Evolutionary conservation across 768 basidiomycete genomes (phyloP), one percentile per base, ranked within the genome.

Genomic region (Mycena crocata): DNA sequence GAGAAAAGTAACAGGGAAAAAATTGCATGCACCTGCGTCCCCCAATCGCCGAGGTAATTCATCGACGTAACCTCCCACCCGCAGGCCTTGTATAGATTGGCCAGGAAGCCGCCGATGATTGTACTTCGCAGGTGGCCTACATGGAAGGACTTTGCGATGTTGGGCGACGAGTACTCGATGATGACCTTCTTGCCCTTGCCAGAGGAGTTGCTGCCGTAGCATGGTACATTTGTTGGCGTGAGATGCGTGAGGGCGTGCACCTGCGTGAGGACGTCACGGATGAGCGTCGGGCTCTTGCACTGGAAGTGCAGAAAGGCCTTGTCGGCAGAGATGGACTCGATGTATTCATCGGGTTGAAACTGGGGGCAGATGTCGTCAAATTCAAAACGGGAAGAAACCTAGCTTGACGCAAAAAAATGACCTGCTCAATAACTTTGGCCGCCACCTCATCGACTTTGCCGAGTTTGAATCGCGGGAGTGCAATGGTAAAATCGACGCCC

Each of bases 31-130:
- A 95, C 96, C 86, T 98, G 97, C 44, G 96, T 98, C 26, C 97
- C 97, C 97, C 96, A 99, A 75, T 98, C 97, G 2, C 97, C 97
- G 19, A 98, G 87, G 77, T 99, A 99, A 77, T 99, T 99, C 79
- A 98, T 82, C 2, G 92, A 86, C 39, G 87, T 78, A n/a, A 96
- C 95, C 9, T 95, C 87, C 96, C 95, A 99, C 19, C 97, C 96
- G 73, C 92, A 94, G 9, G 94, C 87, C 74, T 90, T 91, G 84
- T 99, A 97, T 44, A 98, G 72, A 79, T 98, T 98, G 13, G 88
- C 84, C 64, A 98, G 79, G 83, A 98, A 98, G 0, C 94, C 92
- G n/a, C 97, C 97, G 75, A 99, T 97, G 77, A 99, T 99, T n/a
- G 97, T 99, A 58, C 94, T 96, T 40, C 97, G 88, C 65, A 99